phyloP scores from a whole-genome alignment of 805 yeast species.

The Scheffersomyces amazonensis region DNA sequence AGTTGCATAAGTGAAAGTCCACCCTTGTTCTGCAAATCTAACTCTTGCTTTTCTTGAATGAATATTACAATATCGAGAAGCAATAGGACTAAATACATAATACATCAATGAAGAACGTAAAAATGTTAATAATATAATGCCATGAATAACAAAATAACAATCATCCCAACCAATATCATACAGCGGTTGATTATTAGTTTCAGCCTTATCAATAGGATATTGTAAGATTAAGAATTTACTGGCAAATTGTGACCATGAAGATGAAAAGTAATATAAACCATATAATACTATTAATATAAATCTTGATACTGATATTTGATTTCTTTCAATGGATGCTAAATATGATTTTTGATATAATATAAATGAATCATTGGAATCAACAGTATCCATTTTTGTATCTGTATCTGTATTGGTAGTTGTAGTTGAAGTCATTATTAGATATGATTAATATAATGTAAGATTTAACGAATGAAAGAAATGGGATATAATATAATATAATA shows the following conservation, averaged over 20 bases:
- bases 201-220: constrained; percentile 14
- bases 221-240: constrained; percentile 36
- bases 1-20: constrained; percentile 65
- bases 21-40: constrained; percentile 85
- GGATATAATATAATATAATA: too few relatives aligned
- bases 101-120: constrained; percentile 62
- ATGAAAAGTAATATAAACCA: constrained; percentile 19
- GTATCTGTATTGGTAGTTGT: not conserved
- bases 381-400: not conserved
- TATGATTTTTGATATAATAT: constrained; percentile 16
- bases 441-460: too few relatives aligned
- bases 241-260: constrained; percentile 23
- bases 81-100: constrained; percentile 56
- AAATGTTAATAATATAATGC: constrained; percentile 56
- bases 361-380: not conserved
- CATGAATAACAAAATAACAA: constrained; percentile 47
- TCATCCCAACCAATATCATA: constrained; percentile 62
- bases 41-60: constrained; percentile 48
- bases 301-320: constrained; percentile 33
- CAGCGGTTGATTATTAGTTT: constrained; percentile 10
- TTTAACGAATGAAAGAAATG: too few relatives aligned
- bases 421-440: too few relatives aligned
- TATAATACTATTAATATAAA: constrained; percentile 23
- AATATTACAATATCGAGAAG: constrained; percentile 40
- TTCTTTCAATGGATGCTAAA: constrained; percentile 29